Evolutionary conservation across 2,329 filamentous ascomycete genomes (phyloP).

Genomic region (Nemania sp.): DNA sequence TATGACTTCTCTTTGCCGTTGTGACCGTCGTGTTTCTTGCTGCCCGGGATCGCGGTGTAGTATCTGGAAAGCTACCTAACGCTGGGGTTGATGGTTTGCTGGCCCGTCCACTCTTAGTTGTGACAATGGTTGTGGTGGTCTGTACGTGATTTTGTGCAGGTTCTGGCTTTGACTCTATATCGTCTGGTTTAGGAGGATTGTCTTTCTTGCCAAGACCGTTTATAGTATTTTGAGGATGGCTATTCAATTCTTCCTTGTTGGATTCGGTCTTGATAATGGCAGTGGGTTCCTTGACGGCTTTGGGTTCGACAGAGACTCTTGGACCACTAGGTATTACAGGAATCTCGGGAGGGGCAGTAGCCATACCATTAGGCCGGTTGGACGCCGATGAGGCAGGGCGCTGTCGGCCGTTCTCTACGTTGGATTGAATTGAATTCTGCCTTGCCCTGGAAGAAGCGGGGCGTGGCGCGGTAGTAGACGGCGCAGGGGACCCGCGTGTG

Average conservation of each 20-base stretch:
- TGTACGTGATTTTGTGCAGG: constrained; percentile 51
- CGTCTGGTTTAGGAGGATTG: constrained; percentile 58
- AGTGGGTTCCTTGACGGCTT: constrained; percentile 62
- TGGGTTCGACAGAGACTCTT: constrained; percentile 59
- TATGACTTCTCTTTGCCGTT: constrained; percentile 67
- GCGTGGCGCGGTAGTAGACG: constrained; percentile 63
- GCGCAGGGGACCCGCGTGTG: constrained; percentile 70
- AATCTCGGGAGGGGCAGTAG: constrained; percentile 54
- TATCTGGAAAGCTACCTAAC: constrained; percentile 69
- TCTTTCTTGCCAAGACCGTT: constrained; percentile 58
- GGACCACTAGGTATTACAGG: constrained; percentile 48
- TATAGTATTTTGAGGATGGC: constrained; percentile 44
- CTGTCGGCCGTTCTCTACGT: constrained; percentile 64
- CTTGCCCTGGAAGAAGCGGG: constrained; percentile 78
- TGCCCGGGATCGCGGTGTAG: constrained; percentile 63
- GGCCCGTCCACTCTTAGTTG: constrained; percentile 73
- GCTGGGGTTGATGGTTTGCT: constrained; percentile 76
- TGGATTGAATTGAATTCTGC: constrained; percentile 78
- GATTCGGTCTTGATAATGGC: constrained; percentile 54
- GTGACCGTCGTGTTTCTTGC: constrained; percentile 58
- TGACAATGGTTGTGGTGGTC: constrained; percentile 58
- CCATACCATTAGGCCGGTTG: constrained; percentile 69
- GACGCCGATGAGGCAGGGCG: constrained; percentile 71
- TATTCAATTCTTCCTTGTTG: constrained; percentile 51
- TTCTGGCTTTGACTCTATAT: constrained; percentile 60